Percentiles rank a stretch among this genome's conserved stretches.
phyloP scores from a whole-genome alignment of 2,329 filamentous ascomycete genomes.

The Arthrobotrys iridis region DNA sequence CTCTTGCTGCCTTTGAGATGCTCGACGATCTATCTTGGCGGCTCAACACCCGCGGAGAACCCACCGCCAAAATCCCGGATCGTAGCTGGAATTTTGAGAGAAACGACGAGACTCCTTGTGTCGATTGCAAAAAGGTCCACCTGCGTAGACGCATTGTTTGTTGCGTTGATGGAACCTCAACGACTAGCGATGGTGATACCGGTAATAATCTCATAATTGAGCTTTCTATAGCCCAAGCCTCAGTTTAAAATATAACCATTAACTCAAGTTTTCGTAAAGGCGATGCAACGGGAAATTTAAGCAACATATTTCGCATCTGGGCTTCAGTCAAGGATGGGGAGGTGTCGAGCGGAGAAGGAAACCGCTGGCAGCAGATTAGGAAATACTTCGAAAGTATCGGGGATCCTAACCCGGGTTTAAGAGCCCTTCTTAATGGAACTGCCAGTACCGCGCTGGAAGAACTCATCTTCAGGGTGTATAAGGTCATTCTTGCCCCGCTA shows the following conservation, averaged over 20 bases:
- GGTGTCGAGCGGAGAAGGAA: background rate
- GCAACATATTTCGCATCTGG: background rate
- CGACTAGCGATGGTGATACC: background rate
- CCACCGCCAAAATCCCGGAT: too few species aligned
- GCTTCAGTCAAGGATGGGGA: background rate
- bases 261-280: background rate
- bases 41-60: too few species aligned
- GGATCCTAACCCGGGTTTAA: background rate
- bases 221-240: too few species aligned
- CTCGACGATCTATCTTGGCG: too few species aligned
- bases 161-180: background rate
- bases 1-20: too few species aligned
- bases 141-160: background rate
- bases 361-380: background rate
- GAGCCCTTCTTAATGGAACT: too few species aligned
- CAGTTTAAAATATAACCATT: background rate
- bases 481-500: background rate
- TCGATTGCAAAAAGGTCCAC: background rate
- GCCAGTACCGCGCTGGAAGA: background rate
- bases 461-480: background rate
- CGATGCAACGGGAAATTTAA: background rate
- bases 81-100: background rate
- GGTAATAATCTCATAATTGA: too few species aligned
- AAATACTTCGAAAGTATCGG: background rate
- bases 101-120: background rate